Base-by-base conservation (phyloP, 148 eudicot genomes). In the Linanthus parryae region DNA sequence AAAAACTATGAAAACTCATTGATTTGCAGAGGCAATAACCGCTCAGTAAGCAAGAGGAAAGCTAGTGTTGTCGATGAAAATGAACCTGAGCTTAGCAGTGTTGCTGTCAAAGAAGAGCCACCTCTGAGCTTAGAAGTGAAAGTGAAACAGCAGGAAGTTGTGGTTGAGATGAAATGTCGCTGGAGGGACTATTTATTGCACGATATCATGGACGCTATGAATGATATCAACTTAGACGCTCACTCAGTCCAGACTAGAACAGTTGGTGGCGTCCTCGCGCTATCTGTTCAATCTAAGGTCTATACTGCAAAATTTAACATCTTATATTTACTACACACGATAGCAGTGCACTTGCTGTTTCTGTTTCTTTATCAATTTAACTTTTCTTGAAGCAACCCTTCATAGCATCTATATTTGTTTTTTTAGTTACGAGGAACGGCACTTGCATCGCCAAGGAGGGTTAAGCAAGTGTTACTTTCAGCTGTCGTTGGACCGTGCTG, bases 201-300 rank as follows among this genome's bases (percentile, higher is more conserved):
- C 12, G 81, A 75, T 44, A 62, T 79, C 20, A 62, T 79, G 44
- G 74, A 79, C 31, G 67, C 56, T 0, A 23, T 72, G 28, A 69
- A 53, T 56, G 66, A 56, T 50, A 78, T 75, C 54, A 61, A 66
- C 61, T 54, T 79, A 33, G 81, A 79, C 25, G 66, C 73, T 55
- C 71, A 65, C 28, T 58, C 78, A 8, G 73, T 80, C 50, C 78
- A 80, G 39, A 75, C 85, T 28, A 69, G 75, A 3, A 72, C 76
- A 12, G 44, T 56, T 11, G 65, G 71, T 41, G 81, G 81, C 41
- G 39, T 71, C 26, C 69, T 80, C 47, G 57, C 44, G 34, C 15
- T 75, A 47, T 63, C 64, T 44, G 71, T 80, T 25, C 66, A 75
- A 61, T 66, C 78, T 22, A 73, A 80, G 85, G 85, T 80, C 13